Percentiles rank a stretch among this genome's conserved stretches.
phyloP scores from a whole-genome alignment of 371 early-diverging fungal species.

The Lichtheimia ornata region DNA sequence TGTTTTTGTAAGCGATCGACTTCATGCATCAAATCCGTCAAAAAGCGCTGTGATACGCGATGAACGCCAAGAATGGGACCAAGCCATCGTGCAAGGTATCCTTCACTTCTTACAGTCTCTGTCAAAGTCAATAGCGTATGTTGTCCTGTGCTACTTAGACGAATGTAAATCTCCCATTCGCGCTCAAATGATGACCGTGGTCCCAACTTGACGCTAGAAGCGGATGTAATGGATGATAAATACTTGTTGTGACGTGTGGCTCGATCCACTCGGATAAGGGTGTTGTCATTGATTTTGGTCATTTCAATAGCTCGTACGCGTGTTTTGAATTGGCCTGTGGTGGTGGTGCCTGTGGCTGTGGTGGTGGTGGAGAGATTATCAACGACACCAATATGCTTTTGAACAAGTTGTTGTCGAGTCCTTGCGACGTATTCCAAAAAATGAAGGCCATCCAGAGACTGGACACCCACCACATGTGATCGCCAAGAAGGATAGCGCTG shows the following conservation, averaged over 20 bases:
- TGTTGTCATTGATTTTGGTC: constrained; percentile 7
- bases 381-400: constrained; percentile 7
- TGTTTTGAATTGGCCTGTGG: constrained; percentile 8
- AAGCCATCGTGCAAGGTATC: constrained; percentile 22
- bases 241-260: constrained; percentile 7
- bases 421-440: constrained; percentile 22
- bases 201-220: constrained; percentile 1
- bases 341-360: not conserved
- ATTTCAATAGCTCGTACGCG: constrained; percentile 18
- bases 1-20: constrained; percentile 20
- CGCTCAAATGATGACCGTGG: constrained; percentile 16
- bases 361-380: not conserved
- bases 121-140: constrained; percentile 12
- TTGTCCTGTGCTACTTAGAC: constrained; percentile 1
- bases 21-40: constrained; percentile 19
- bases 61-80: constrained; percentile 24
- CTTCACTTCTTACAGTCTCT: constrained; percentile 19
- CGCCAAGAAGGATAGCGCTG: constrained; percentile 20
- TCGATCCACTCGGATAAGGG: constrained; percentile 13
- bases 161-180: constrained; percentile 21
- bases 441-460: constrained; percentile 1
- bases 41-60: constrained; percentile 21
- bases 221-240: not conserved
- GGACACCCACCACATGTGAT: constrained; percentile 20
- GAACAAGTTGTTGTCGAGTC: constrained; percentile 17